A percentile compares a stretch with the other conserved stretches of the same genome.
phyloP scores from a whole-genome alignment of 2,329 filamentous ascomycete genomes.

The Seiridium cupressi region DNA sequence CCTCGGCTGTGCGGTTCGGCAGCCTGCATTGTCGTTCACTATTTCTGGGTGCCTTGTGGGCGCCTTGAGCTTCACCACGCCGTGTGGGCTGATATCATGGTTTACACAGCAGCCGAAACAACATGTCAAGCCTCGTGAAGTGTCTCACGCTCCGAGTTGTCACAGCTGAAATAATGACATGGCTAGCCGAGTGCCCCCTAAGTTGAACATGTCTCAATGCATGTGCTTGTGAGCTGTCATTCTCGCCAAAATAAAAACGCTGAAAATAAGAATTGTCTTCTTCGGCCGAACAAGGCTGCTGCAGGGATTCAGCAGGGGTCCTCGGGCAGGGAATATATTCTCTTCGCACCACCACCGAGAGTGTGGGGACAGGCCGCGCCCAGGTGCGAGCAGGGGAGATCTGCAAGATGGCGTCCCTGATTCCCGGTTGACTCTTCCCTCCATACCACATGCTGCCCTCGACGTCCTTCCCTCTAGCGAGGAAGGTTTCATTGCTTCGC shows the following conservation, averaged over 20 bases:
- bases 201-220: not conserved
- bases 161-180: not conserved
- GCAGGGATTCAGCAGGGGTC: not conserved
- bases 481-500: not conserved
- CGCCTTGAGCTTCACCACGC: not conserved
- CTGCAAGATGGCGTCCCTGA: constrained; percentile 2
- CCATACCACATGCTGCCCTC: not conserved
- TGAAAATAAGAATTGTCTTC: not conserved
- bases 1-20: not conserved
- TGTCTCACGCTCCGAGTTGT: not conserved
- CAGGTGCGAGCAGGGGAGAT: not conserved
- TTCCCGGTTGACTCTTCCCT: constrained; percentile 1
- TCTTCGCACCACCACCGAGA: not conserved
- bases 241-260: not conserved
- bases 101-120: not conserved
- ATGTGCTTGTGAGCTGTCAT: constrained; percentile 1
- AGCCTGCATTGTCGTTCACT: not conserved
- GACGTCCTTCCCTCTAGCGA: not conserved
- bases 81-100: not conserved
- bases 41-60: not conserved
- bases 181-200: not conserved
- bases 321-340: not conserved
- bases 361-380: not conserved
- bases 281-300: not conserved
- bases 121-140: not conserved